Conservation (phyloP, 768 basidiomycete genomes). For the Antrodiella citrinella region DNA sequence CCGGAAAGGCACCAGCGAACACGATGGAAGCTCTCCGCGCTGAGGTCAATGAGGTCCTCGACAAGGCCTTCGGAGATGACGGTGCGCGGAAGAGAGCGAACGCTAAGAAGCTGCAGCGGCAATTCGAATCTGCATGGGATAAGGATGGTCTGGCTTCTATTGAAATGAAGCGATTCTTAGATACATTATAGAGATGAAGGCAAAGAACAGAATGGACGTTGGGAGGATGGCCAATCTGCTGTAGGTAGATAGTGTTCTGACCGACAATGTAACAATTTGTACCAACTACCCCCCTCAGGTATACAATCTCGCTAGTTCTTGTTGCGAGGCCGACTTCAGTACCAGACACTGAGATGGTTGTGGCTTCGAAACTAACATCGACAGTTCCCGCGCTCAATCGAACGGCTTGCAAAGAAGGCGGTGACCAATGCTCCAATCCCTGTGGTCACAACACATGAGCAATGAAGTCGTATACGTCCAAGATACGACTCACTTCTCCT, state of each 20-base stretch:
- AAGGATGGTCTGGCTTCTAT: neutral
- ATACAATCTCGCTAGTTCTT: neutral
- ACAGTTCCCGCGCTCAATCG: no score
- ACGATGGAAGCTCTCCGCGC: constrained; percentile 12
- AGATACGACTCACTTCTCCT: no score
- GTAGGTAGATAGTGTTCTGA: neutral
- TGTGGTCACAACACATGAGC: no score
- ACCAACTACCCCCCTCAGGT: neutral
- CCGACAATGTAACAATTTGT: neutral
- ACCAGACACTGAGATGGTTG: neutral
- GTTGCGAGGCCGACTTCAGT: neutral
- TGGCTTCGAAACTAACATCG: neutral
- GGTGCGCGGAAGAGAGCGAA: constrained; percentile 13
- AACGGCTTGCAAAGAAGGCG: no score
- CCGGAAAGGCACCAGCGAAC: constrained; percentile 6
- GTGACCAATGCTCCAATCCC: no score
- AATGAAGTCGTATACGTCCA: no score
- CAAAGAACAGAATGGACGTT: neutral
- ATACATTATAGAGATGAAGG: neutral
- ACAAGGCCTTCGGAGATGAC: constrained; percentile 12
- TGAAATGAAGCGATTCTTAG: neutral
- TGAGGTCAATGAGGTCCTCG: constrained; percentile 9
- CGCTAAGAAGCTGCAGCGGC: neutral
- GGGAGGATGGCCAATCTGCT: no score
- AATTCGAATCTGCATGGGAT: neutral